Base-by-base conservation (phyloP, 2,329 filamentous ascomycete species). In the Colletotrichum horii region DNA sequence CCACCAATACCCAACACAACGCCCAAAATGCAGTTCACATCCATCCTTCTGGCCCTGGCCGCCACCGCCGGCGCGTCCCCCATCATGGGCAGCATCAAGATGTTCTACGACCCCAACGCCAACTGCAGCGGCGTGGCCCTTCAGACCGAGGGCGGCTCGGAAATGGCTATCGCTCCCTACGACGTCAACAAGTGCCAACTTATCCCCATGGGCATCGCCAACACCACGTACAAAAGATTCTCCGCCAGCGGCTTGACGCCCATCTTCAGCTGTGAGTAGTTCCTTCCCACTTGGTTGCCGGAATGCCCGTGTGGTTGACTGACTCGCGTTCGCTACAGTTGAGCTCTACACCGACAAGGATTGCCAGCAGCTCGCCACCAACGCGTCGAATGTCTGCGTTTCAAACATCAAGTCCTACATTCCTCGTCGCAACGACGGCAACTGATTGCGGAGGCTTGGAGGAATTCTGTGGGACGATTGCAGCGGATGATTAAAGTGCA, bases 71-170 rank as follows among this genome's bases (percentile, higher is more conserved):
- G 19, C 19, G 73, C 73, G 32, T 15, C 64, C 26, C 34, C 73
- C 5, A 58, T 73, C 64, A 65, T 75, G 26, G 73, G 73, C 34
- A 64, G 4, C 43, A 69, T 75, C 73, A 75, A 73, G 16, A 73
- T 75, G 64, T 75, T 68, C 64, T 73, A 68, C 73, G 56, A 73
- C 24, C 9, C 70, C 11, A 28, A 38, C 12, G 34, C 73, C 34
- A 2, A 75, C 43, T 75, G 73, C 58, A 34, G 5, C 3, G 73
- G 70, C 3, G 30, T 14, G 19, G 7, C 69, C 2, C 19, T 65
- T 19, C 64, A 71, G 38, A 19, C 30, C 2, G 15, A 55, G 16
- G 73, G 73, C 4, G 72, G 72, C 8, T 34, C 34, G 12, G 32
- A 36, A 15, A 16, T 75, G 9, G 56, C 64, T 15, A 72, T 75